Evolutionary conservation across 257 asterid genomes (phyloP).

Genomic region (Nicotiana sylvestris): DNA sequence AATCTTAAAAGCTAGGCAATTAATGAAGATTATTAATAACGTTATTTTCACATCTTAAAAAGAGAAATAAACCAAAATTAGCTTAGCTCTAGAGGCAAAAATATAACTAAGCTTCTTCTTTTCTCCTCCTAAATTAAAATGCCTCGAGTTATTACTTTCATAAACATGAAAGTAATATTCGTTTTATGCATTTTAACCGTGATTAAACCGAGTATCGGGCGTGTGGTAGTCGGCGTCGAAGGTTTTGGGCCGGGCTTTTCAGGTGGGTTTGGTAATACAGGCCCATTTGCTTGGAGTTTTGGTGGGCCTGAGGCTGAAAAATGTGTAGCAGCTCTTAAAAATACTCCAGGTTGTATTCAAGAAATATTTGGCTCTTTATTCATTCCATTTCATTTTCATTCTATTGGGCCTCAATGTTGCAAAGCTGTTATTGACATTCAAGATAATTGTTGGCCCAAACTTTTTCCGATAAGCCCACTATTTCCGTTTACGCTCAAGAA

Average conservation of each 20-base stretch:
- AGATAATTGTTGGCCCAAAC: constrained; percentile 29
- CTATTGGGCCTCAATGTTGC: constrained; percentile 32
- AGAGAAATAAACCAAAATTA: background rate
- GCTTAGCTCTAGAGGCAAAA: background rate
- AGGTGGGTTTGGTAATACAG: background rate
- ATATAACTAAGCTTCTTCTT: background rate
- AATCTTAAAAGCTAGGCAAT: background rate
- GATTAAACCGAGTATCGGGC: background rate
- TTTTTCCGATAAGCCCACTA: constrained; percentile 20
- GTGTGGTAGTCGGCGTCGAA: background rate
- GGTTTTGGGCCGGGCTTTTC: background rate
- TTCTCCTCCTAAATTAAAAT: background rate
- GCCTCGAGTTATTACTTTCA: background rate
- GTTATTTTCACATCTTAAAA: background rate
- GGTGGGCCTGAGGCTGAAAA: constrained; percentile 9
- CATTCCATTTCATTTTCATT: background rate
- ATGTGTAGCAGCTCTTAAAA: constrained; percentile 18
- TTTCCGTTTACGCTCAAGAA: constrained; percentile 19
- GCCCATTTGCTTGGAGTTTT: background rate
- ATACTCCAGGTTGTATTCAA: constrained; percentile 20
- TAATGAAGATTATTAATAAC: background rate
- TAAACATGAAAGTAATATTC: background rate
- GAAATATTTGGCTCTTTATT: constrained; percentile 21
- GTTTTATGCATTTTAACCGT: background rate
- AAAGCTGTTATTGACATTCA: constrained; percentile 15